Conservation (phyloP, 2,329 filamentous ascomycete species). For the Cladophialophora yegresii region DNA sequence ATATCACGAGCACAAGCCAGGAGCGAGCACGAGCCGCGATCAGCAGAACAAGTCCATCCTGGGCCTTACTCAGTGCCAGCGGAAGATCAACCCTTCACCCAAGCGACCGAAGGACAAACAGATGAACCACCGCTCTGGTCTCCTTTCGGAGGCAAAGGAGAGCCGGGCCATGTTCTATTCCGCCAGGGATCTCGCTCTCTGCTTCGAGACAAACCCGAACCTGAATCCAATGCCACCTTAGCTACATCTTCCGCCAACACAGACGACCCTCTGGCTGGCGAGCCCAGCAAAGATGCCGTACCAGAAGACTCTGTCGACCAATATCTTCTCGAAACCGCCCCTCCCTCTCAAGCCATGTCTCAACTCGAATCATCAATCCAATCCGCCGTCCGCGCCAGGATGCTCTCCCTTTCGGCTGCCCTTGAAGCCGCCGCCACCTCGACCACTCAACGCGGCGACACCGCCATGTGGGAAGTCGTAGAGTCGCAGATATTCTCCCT, state of each 20-base stretch:
- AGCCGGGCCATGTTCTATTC: not conserved
- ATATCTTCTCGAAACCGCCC: not conserved
- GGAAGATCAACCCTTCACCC: not conserved
- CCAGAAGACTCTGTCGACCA: not conserved
- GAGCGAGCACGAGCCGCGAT: not conserved
- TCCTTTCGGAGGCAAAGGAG: not conserved
- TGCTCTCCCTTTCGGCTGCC: slow-evolving; percentile 18
- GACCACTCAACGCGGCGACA: slow-evolving; percentile 23
- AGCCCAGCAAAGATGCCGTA: not conserved
- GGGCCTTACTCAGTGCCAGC: too few relatives aligned
- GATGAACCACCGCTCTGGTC: not conserved
- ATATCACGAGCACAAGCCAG: not conserved
- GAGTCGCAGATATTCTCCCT: slow-evolving; percentile 31
- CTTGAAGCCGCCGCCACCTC: slow-evolving; percentile 23
- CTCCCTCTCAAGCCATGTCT: not conserved
- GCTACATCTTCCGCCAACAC: not conserved
- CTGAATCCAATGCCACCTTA: not conserved
- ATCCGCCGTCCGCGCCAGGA: slow-evolving; percentile 12
- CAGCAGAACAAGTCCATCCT: not conserved
- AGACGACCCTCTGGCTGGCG: not conserved
- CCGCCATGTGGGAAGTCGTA: slow-evolving; percentile 30
- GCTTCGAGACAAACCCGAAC: not conserved
- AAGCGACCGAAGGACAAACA: not conserved
- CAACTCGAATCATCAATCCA: slow-evolving; percentile 5
- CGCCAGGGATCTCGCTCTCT: not conserved